A percentile compares a stretch with the other conserved stretches of the same genome.
Evolutionary conservation across 2,329 filamentous ascomycete genomes (phyloP).

Genomic region (Neurospora sp.): DNA sequence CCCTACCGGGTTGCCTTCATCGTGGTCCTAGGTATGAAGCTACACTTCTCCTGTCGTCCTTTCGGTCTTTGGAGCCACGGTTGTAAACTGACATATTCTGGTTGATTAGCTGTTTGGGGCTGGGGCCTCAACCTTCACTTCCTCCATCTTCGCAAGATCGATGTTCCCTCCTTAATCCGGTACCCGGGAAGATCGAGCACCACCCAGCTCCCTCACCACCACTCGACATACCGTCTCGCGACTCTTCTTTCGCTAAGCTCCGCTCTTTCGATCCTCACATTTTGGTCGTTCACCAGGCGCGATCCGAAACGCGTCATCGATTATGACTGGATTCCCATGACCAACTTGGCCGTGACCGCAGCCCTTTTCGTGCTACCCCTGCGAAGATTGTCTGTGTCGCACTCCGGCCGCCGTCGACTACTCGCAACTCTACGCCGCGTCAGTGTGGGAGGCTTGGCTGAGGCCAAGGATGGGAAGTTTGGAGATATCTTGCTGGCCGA

Average conservation of each 20-base stretch:
- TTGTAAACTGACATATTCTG: not conserved
- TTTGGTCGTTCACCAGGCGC: constrained; percentile 73
- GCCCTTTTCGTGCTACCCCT: constrained; percentile 65
- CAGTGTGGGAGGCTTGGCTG: constrained; percentile 74
- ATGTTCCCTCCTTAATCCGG: constrained; percentile 75
- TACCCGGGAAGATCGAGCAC: constrained; percentile 68
- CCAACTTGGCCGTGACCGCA: constrained; percentile 65
- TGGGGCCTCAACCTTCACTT: constrained; percentile 91
- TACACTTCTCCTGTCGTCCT: not conserved
- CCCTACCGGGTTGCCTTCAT: constrained; percentile 85
- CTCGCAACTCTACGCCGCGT: constrained; percentile 68
- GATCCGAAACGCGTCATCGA: constrained; percentile 57
- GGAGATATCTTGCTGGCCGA: constrained; percentile 90
- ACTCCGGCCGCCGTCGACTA: constrained; percentile 64
- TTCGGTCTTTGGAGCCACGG: not conserved
- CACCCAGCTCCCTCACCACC: constrained; percentile 63
- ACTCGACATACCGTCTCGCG: constrained; percentile 78
- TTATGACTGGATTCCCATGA: constrained; percentile 80
- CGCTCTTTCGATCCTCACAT: constrained; percentile 60
- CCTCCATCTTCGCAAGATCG: constrained; percentile 69
- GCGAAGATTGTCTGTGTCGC: constrained; percentile 49
- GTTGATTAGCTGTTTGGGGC: constrained; percentile 70
- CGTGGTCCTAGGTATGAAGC: constrained; percentile 62
- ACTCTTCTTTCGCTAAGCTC: constrained; percentile 65
- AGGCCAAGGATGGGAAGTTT: constrained; percentile 82